Conservation (phyloP, 495 filamentous ascomycete genomes). For the Platismatia glauca region DNA sequence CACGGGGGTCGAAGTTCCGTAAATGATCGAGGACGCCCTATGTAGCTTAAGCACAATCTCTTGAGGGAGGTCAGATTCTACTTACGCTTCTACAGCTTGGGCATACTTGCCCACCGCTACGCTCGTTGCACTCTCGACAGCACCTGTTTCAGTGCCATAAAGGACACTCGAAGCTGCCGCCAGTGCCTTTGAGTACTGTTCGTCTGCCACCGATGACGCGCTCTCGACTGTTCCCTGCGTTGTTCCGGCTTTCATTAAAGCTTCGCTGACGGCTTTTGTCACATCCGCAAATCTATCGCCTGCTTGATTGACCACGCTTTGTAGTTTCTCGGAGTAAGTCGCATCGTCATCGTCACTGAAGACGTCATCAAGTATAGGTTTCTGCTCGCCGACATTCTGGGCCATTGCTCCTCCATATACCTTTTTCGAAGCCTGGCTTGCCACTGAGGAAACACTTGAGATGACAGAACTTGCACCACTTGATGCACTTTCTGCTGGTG, state of each 20-base stretch:
- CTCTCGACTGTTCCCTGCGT: constrained; percentile 38
- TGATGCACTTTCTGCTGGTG: constrained; percentile 19
- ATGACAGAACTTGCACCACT: constrained; percentile 21
- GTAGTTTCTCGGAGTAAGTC: constrained; percentile 39
- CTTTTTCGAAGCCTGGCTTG: constrained; percentile 33
- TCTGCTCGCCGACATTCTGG: constrained; percentile 38
- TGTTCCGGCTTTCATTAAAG: constrained; percentile 35
- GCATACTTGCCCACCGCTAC: constrained; percentile 49
- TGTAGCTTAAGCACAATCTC: constrained; percentile 16
- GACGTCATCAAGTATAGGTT: constrained; percentile 46
- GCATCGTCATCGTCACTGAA: constrained; percentile 39
- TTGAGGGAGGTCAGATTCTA: constrained; percentile 9
- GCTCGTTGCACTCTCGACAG: constrained; percentile 40
- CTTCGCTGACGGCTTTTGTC: constrained; percentile 46
- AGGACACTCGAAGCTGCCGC: constrained; percentile 48
- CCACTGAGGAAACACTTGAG: constrained; percentile 26
- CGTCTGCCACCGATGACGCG: constrained; percentile 41
- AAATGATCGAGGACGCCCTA: constrained; percentile 54
- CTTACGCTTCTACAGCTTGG: constrained; percentile 52
- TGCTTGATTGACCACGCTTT: constrained; percentile 43
- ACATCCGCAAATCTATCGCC: constrained; percentile 43
- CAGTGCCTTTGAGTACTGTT: constrained; percentile 49
- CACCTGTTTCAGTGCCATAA: constrained; percentile 47
- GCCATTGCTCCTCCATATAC: constrained; percentile 48
- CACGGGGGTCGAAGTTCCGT: constrained; percentile 48